phyloP scores from a whole-genome alignment of 2,329 filamentous ascomycete genomes.

The Epichloe baconii region DNA sequence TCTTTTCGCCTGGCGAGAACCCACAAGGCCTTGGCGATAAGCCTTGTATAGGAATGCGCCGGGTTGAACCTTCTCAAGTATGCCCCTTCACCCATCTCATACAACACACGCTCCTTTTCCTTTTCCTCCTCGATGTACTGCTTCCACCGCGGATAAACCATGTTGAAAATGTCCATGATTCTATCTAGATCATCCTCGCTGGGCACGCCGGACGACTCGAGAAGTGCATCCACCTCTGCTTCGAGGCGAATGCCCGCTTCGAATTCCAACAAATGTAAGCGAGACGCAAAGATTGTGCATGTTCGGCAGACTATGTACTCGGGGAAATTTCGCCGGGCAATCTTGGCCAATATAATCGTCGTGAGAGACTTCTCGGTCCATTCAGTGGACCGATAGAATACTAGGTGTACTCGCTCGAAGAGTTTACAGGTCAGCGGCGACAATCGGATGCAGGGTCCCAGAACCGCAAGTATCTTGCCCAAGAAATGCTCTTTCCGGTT shows the following conservation, averaged over 20 bases:
- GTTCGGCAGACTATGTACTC: constrained; percentile 83
- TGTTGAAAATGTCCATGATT: constrained; percentile 59
- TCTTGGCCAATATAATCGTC: constrained; percentile 85
- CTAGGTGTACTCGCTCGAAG: constrained; percentile 87
- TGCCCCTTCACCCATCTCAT: constrained; percentile 71
- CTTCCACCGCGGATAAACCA: constrained; percentile 72
- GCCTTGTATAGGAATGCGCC: constrained; percentile 84
- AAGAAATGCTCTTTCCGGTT: constrained; percentile 66
- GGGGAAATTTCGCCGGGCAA: constrained; percentile 76
- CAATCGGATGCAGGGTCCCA: constrained; percentile 74
- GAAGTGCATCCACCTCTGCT: constrained; percentile 63
- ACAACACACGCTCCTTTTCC: constrained; percentile 61
- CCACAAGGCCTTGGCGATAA: constrained; percentile 75
- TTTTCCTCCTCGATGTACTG: constrained; percentile 59
- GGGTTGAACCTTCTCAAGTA: constrained; percentile 85
- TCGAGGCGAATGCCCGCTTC: constrained; percentile 77
- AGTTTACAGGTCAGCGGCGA: constrained; percentile 60
- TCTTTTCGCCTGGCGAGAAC: constrained; percentile 73
- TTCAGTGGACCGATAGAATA: constrained; percentile 90
- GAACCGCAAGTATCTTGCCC: constrained; percentile 60
- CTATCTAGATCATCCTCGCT: constrained; percentile 51
- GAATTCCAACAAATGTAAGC: constrained; percentile 68
- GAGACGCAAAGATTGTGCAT: constrained; percentile 72
- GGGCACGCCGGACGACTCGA: constrained; percentile 66
- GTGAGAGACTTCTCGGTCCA: constrained; percentile 97